These are phyloP conservation scores for Dothistroma pini DNA, from an alignment of 2,329 filamentous ascomycete genomes.

Conservation along the genomic window DNA sequence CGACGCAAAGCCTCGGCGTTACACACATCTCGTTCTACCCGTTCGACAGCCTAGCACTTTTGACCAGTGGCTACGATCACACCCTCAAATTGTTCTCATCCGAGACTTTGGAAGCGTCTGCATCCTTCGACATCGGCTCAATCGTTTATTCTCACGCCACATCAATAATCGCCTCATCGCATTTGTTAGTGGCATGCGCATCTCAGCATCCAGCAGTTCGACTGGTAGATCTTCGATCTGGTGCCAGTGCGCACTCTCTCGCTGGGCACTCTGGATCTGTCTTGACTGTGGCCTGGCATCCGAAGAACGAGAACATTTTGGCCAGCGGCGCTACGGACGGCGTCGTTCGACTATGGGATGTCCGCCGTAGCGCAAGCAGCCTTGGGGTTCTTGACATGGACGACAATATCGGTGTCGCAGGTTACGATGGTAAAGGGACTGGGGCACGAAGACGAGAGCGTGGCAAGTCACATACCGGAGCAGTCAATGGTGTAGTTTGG, in stretches of 20 bases:
- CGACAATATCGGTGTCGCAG: conserved; percentile 67
- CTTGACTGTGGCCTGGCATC: conserved; percentile 72
- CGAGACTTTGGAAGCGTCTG: conserved; percentile 57
- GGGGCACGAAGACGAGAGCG: conserved; percentile 40
- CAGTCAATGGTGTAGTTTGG: conserved; percentile 83
- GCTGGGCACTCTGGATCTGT: conserved; percentile 52
- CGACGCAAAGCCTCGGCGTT: conserved; percentile 64
- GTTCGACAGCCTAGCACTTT: conserved; percentile 70
- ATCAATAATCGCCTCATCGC: conserved; percentile 62
- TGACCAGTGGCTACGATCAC: conserved; percentile 75
- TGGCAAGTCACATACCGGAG: conserved; percentile 66
- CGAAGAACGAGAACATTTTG: conserved; percentile 71
- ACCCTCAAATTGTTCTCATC: conserved; percentile 73
- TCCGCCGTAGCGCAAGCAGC: conserved; percentile 71
- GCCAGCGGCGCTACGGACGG: conserved; percentile 84
- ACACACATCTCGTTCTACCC: conserved; percentile 76
- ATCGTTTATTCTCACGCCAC: conserved; percentile 74
- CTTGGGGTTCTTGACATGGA: conserved; percentile 80
- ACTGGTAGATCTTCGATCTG: conserved; percentile 80
- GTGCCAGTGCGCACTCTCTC: conserved; percentile 58
- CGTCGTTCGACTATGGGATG: conserved; percentile 79
- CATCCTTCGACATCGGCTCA: conserved; percentile 64
- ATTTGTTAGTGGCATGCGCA: conserved; percentile 80
- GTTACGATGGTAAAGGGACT: conserved; percentile 44
- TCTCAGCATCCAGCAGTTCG: conserved; percentile 82